Evolutionary conservation across 192 early-diverging fungal species (phyloP).

Genomic region (Radiomyces spectabilis): DNA sequence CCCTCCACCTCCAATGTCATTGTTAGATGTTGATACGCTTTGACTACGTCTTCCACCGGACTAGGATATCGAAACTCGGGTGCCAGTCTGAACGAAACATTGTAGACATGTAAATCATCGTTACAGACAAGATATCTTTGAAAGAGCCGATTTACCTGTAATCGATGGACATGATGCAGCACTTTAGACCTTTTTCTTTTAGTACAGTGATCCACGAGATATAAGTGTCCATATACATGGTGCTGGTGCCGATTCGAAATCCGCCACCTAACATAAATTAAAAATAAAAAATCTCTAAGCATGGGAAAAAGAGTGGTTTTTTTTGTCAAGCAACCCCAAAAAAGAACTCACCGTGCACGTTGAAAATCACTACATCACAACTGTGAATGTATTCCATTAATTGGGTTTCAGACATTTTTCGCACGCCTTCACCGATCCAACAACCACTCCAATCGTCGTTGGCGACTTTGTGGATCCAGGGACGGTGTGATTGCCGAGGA

Average conservation of each 20-base stretch:
- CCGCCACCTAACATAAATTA: constrained; percentile 22
- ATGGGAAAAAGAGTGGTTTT: no score
- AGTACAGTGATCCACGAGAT: constrained; percentile 23
- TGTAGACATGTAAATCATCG: not conserved
- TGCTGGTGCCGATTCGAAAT: constrained; percentile 28
- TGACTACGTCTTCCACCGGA: constrained; percentile 27
- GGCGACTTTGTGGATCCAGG: constrained; percentile 23
- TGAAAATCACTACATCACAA: constrained; percentile 28
- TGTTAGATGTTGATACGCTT: constrained; percentile 27
- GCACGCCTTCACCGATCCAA: constrained; percentile 30
- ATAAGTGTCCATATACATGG: constrained; percentile 33
- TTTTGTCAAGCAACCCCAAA: no score
- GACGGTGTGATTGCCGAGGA: constrained; percentile 21
- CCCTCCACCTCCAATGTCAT: constrained; percentile 6
- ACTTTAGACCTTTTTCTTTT: constrained; percentile 22
- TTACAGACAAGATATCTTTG: not conserved
- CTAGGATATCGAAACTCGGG: constrained; percentile 29
- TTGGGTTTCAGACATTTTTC: not conserved
- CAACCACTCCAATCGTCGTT: constrained; percentile 27
- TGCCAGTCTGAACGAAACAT: constrained; percentile 10
- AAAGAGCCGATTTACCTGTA: constrained; percentile 12
- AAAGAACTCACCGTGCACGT: constrained; percentile 31
- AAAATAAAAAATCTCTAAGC: not conserved
- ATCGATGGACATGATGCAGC: constrained; percentile 27
- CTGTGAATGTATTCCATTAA: constrained; percentile 9